Evolutionary conservation across 352 stramenopile genomes (phyloP).

Genomic region (Globisporangium uncinulatum): DNA sequence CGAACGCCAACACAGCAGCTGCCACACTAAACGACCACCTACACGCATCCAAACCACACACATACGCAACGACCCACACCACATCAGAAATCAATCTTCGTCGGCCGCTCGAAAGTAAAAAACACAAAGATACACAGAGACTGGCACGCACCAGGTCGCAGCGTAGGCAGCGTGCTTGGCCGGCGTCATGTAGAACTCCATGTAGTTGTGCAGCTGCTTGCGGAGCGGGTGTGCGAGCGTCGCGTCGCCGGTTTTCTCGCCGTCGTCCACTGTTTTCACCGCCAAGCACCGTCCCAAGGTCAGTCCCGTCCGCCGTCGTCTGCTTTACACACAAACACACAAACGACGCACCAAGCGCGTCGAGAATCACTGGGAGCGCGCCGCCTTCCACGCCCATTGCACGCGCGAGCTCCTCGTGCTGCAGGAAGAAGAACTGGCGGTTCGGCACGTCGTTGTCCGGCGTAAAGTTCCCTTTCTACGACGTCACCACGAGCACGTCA

Average conservation of each 20-base stretch:
- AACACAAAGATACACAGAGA: background rate
- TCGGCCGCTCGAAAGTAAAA: too few species aligned
- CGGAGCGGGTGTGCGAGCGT: conserved; percentile 53
- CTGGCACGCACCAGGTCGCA: conserved; percentile 57
- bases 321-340: background rate
- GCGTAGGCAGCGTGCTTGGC: conserved; percentile 83
- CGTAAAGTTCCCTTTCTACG: conserved; percentile 71
- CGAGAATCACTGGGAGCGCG: conserved; percentile 70
- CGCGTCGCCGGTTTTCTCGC: conserved; percentile 15
- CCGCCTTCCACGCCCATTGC: conserved; percentile 65
- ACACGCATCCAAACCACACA: background rate
- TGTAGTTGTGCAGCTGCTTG: conserved; percentile 74
- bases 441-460: conserved; percentile 69
- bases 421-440: conserved; percentile 80
- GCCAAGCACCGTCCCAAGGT: background rate
- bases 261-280: conserved; percentile 28
- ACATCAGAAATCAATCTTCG: background rate
- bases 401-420: conserved; percentile 70
- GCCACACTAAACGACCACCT: conserved; percentile 82
- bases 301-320: background rate
- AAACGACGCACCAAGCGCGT: conserved; percentile 48
- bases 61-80: too few species aligned
- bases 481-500: background rate
- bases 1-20: conserved; percentile 55
- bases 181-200: conserved; percentile 88